Percentiles rank a stretch among this genome's conserved stretches.
These are phyloP conservation scores for Stentor coeruleus DNA, from an alignment of 73 alveolate genomes.

Conservation along the genomic window DNA sequence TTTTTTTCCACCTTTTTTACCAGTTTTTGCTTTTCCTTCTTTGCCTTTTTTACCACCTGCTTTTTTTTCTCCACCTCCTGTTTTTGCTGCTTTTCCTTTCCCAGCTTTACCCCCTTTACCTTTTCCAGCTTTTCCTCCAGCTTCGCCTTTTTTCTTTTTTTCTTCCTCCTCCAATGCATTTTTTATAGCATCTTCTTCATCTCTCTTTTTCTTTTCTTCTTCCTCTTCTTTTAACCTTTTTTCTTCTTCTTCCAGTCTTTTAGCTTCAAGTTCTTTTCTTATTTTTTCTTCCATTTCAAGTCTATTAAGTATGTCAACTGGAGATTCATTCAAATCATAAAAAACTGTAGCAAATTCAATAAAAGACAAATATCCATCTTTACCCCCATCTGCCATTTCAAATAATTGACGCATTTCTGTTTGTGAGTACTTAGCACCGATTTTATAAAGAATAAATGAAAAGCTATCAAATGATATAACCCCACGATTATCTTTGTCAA, in stretches of 20 bases:
- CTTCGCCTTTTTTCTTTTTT: not conserved
- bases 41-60: not conserved
- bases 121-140: conserved; percentile 1
- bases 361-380: not conserved
- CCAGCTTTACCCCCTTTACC: not conserved
- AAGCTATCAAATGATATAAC: conserved; percentile 5
- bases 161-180: not conserved
- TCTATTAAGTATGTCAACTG: conserved; percentile 1
- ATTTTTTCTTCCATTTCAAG: not conserved
- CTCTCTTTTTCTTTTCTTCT: not conserved
- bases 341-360: not conserved
- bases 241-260: conserved; percentile 5
- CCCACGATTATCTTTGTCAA: not conserved
- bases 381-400: not conserved
- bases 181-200: not conserved
- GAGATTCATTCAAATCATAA: not conserved
- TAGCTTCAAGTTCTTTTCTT: not conserved
- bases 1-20: not conserved
- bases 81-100: not conserved
- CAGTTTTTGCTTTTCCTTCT: conserved; percentile 10
- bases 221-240: not conserved
- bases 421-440: not conserved
- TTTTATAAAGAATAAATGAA: not conserved
- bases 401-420: not conserved
- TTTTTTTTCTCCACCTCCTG: not conserved